These are phyloP conservation scores for Suhomyces ambrosiae DNA, from an alignment of 1,139 yeast genomes.

Conservation along the genomic window DNA sequence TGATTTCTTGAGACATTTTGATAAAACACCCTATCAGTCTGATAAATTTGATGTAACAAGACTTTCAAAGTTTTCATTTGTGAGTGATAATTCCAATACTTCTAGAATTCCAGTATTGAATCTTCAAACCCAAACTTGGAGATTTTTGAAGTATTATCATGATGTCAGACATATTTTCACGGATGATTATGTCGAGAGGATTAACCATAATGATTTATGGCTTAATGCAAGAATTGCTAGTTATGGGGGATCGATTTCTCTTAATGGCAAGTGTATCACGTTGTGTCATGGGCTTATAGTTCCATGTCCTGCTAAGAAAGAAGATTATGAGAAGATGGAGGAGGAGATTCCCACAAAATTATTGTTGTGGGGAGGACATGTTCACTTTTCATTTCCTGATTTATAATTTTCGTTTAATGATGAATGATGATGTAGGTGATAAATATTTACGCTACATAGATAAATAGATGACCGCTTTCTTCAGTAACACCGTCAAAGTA, in stretches of 20 bases:
- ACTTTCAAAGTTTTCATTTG: slow-evolving; percentile 33
- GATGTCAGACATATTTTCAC: slow-evolving; percentile 31
- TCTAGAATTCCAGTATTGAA: slow-evolving; percentile 42
- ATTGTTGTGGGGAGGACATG: slow-evolving; percentile 40
- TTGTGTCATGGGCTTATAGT: slow-evolving; percentile 41
- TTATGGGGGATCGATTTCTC: slow-evolving; percentile 36
- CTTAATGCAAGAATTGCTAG: slow-evolving; percentile 34
- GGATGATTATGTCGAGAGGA: slow-evolving; percentile 24
- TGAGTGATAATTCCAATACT: slow-evolving; percentile 30
- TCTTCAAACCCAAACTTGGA: slow-evolving; percentile 48
- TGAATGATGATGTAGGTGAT: neutral
- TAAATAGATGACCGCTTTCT: neutral
- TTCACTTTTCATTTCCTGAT: slow-evolving; percentile 42
- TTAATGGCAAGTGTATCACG: slow-evolving; percentile 41
- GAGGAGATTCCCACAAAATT: slow-evolving; percentile 25
- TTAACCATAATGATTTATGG: slow-evolving; percentile 28
- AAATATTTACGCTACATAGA: slow-evolving; percentile 1
- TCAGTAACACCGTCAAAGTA: too few relatives aligned
- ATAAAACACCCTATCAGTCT: slow-evolving; percentile 31
- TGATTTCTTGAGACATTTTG: slow-evolving; percentile 39
- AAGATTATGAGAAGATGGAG: slow-evolving; percentile 26
- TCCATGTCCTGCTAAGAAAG: slow-evolving; percentile 34
- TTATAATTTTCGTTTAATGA: too few relatives aligned
- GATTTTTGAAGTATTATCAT: slow-evolving; percentile 38
- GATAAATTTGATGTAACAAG: slow-evolving; percentile 43